These are phyloP conservation scores for Trichomonas vaginalis DNA, from an alignment of 208 protist species.

Conservation along the genomic window DNA sequence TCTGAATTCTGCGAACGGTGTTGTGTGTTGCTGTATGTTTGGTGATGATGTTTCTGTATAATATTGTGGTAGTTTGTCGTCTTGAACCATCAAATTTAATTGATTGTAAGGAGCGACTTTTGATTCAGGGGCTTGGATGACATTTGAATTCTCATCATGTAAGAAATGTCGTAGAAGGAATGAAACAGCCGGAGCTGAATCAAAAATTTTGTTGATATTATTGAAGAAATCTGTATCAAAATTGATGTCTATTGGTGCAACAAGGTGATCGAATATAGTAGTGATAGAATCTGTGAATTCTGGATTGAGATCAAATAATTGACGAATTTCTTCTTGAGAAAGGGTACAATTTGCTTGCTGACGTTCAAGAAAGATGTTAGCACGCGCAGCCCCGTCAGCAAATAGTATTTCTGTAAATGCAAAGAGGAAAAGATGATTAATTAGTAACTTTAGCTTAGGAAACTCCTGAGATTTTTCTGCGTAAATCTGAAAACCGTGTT, in stretches of 20 bases:
- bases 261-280: not conserved
- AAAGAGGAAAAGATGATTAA: not conserved
- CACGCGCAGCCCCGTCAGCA: not conserved
- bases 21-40: too few relatives aligned
- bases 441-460: not conserved
- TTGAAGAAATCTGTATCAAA: not conserved
- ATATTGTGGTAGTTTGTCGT: not conserved
- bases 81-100: not conserved
- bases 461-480: not conserved
- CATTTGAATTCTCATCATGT: not conserved
- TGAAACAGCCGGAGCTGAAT: slow-evolving; percentile 3
- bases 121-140: not conserved
- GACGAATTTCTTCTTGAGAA: not conserved
- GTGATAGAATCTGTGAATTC: not conserved
- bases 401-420: slow-evolving; percentile 4
- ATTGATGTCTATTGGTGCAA: not conserved
- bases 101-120: not conserved
- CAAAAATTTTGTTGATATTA: not conserved
- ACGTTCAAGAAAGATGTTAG: not conserved
- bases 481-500: not conserved
- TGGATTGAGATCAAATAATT: not conserved
- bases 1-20: not conserved
- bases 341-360: not conserved
- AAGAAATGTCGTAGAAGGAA: not conserved
- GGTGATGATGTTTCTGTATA: not conserved